Conservation (phyloP, 192 early-diverging fungal species). For the Allomyces javanicus region DNA sequence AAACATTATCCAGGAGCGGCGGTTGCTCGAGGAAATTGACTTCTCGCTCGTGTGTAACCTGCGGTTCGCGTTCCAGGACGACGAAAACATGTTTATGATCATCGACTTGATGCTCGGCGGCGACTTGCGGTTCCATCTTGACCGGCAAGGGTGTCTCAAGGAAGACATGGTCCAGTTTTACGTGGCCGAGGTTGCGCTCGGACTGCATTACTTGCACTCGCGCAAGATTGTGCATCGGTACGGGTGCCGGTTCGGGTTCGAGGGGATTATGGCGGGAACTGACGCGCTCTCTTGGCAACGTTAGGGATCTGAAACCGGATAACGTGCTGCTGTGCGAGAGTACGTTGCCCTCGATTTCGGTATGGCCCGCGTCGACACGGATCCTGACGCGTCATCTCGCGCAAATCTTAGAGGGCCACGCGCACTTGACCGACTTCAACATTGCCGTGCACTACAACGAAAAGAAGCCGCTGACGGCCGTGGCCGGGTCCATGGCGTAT, state of each 20-base stretch:
- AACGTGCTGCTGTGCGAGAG: constrained; percentile 56
- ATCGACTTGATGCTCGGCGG: constrained; percentile 79
- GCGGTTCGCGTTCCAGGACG: constrained; percentile 77
- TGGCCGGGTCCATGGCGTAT: constrained; percentile 77
- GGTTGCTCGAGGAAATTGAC: constrained; percentile 56
- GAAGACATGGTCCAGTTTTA: constrained; percentile 65
- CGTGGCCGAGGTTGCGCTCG: constrained; percentile 73
- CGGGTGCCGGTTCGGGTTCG: too few species aligned
- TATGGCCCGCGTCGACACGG: too few species aligned
- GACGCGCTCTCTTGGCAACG: too few species aligned
- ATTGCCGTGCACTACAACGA: constrained; percentile 58
- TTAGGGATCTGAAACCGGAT: constrained; percentile 79
- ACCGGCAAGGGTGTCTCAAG: constrained; percentile 36
- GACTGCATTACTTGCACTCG: constrained; percentile 61
- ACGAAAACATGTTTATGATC: constrained; percentile 73
- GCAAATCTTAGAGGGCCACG: constrained; percentile 39
- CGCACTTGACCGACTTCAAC: constrained; percentile 87
- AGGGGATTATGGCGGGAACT: too few species aligned
- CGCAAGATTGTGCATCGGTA: constrained; percentile 65
- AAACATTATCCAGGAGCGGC: constrained; percentile 62
- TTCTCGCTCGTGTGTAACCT: constrained; percentile 41
- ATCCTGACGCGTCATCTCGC: too few species aligned
- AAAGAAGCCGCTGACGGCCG: constrained; percentile 46
- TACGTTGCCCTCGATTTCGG: background rate
- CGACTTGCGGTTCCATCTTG: constrained; percentile 62